Evolutionary conservation across 1,284 basidiomycete genomes (phyloP), one percentile per base, ranked within the genome.

Genomic region (Malassezia furfur): DNA sequence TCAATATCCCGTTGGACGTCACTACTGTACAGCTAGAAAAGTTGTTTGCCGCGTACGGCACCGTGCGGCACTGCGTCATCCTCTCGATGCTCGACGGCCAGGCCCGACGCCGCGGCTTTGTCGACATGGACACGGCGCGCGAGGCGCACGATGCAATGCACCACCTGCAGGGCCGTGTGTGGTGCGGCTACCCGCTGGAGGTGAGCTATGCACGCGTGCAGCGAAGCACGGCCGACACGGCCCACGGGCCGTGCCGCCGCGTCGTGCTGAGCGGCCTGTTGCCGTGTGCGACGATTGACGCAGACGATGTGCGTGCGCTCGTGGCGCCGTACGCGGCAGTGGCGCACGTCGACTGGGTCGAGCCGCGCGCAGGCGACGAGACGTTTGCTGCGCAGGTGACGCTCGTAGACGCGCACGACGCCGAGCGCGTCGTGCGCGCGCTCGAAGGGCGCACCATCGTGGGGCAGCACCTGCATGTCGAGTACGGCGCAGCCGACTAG

Each of bases 201-300:
- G 71, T 73, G 15, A 73, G 70, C 4, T 73, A 70, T 48, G 70
- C 72, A 17, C 67, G 72, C 21, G 68, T 74, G 2, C 72, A 74
- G 52, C 67, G 72, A 12, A 37, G 41, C 25, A 22, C 7, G 25
- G 50, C 37, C 14, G 36, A 17, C 22, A n/a, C 28, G 7, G 22
- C 31, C 7, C 31, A 34, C 35, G 34, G 53, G 11, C 47, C 51
- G 37, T 21, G 52, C 30, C 9, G 19, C 37, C 50, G 54, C 9
- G 19, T 67, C 22, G 48, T 57, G 17, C 52, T 66, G 25, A 28
- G 52, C 10, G 65, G 58, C 5, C 43, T 62, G 4, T 30, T 62
- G 19, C 54, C 61, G 5, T 58, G 44, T 5, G 53, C 59, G 21
- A 59, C 60, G 17, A 37, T 62, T 31, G 59, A 63, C 47, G 59